Evolutionary conservation across 768 basidiomycete genomes (phyloP).

Genomic region (Pisolithus tinctorius): DNA sequence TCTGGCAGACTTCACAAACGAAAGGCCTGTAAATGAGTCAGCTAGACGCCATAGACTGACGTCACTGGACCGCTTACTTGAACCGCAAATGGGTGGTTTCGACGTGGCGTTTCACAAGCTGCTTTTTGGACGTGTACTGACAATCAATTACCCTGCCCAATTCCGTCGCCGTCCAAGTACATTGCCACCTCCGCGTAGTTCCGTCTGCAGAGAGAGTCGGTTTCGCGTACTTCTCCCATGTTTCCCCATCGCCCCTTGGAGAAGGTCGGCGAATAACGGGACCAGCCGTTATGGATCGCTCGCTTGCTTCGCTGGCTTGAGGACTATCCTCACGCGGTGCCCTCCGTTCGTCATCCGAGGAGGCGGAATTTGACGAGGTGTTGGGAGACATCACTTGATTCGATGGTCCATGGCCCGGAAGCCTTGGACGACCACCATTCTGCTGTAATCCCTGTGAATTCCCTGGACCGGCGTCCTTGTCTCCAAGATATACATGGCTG

Average conservation of each 20-base stretch:
- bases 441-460: constrained; percentile 8
- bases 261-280: constrained; percentile 18
- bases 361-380: constrained; percentile 17
- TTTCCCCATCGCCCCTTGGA: constrained; percentile 21
- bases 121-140: constrained; percentile 47
- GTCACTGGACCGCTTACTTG: constrained; percentile 37
- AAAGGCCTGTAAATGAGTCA: constrained; percentile 35
- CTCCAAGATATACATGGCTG: constrained; percentile 19
- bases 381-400: constrained; percentile 7
- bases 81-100: constrained; percentile 55
- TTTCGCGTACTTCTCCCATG: constrained; percentile 29
- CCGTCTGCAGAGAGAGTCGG: constrained; percentile 28
- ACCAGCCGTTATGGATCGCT: constrained; percentile 13
- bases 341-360: constrained; percentile 24
- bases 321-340: constrained; percentile 25
- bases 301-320: constrained; percentile 26
- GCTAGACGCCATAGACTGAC: constrained; percentile 11
- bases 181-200: constrained; percentile 32
- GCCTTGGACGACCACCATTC: constrained; percentile 6
- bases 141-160: constrained; percentile 30
- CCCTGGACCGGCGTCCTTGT: constrained; percentile 9
- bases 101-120: constrained; percentile 64
- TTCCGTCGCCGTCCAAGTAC: constrained; percentile 34
- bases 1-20: constrained; percentile 44
- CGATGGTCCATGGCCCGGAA: constrained; percentile 6